Evolutionary conservation across 2,329 filamentous ascomycete genomes (phyloP).

Genomic region (Rhynchosporium agropyri): DNA sequence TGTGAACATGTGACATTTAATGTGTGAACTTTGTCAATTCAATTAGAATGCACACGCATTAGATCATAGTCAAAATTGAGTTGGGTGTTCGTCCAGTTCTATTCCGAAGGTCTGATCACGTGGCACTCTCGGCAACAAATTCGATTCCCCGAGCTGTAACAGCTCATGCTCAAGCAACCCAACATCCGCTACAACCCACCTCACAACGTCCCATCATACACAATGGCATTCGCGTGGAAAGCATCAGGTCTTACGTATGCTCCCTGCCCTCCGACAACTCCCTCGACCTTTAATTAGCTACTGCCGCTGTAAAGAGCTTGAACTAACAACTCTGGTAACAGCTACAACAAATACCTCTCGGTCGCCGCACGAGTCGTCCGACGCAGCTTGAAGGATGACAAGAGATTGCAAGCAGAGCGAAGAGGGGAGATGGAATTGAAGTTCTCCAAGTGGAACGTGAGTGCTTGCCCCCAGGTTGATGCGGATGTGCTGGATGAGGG

Average conservation of each 20-base stretch:
- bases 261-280: neutral
- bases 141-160: conserved; percentile 26
- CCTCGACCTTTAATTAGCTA: neutral
- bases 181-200: conserved; percentile 26
- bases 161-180: conserved; percentile 14
- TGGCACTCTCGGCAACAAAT: conserved; percentile 21
- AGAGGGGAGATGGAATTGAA: conserved; percentile 86
- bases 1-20: neutral
- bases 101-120: conserved; percentile 10
- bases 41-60: neutral
- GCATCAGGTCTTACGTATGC: conserved; percentile 77
- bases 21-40: neutral
- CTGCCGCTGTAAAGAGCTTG: conserved; percentile 19
- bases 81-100: no score
- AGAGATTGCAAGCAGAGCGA: conserved; percentile 84
- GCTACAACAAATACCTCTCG: conserved; percentile 99
- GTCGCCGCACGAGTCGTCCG: conserved; percentile 94
- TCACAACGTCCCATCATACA: conserved; percentile 35
- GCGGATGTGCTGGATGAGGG: neutral
- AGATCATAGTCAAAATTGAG: no score
- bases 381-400: conserved; percentile 94
- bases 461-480: conserved; percentile 42
- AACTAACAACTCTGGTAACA: conserved; percentile 52
- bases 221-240: conserved; percentile 98
- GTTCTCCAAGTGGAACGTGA: conserved; percentile 95